Evolutionary conservation across 129 eudicot species (phyloP).

Genomic region (Solidago caesia): DNA sequence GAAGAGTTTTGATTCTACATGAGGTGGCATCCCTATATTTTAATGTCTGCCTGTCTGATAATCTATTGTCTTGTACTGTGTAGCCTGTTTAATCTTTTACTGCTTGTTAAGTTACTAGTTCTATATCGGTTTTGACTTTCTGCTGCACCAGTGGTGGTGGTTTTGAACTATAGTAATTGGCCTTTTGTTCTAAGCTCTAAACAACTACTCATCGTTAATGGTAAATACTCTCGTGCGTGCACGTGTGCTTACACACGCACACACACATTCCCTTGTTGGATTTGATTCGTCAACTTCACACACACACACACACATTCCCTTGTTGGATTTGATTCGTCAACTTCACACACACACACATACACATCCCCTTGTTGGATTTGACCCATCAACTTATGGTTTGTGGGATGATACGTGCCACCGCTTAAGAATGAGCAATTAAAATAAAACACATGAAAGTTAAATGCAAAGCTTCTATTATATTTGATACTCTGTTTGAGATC

Average conservation of each 20-base stretch:
- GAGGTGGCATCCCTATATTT: background rate
- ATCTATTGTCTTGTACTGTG: background rate
- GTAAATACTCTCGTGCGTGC: too few relatives aligned
- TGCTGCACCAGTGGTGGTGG: background rate
- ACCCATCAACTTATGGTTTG: too few relatives aligned
- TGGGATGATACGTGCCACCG: too few relatives aligned
- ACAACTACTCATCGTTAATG: constrained; percentile 1
- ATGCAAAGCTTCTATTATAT: background rate
- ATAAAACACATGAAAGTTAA: too few relatives aligned
- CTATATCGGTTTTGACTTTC: background rate
- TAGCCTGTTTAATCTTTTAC: background rate
- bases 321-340: too few relatives aligned
- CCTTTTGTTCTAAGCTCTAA: background rate
- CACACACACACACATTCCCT: too few relatives aligned
- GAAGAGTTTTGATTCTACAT: background rate
- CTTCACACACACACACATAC: too few relatives aligned
- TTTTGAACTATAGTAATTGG: background rate
- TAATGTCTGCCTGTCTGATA: background rate
- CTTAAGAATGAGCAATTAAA: too few relatives aligned
- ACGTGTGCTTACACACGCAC: too few relatives aligned
- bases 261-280: too few relatives aligned
- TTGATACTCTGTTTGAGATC: background rate
- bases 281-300: too few relatives aligned
- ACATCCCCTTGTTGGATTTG: too few relatives aligned
- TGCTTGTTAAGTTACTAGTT: background rate